These are phyloP conservation scores for Marasmius tenuissimus DNA, from an alignment of 1,284 basidiomycete species.

Conservation along the genomic window DNA sequence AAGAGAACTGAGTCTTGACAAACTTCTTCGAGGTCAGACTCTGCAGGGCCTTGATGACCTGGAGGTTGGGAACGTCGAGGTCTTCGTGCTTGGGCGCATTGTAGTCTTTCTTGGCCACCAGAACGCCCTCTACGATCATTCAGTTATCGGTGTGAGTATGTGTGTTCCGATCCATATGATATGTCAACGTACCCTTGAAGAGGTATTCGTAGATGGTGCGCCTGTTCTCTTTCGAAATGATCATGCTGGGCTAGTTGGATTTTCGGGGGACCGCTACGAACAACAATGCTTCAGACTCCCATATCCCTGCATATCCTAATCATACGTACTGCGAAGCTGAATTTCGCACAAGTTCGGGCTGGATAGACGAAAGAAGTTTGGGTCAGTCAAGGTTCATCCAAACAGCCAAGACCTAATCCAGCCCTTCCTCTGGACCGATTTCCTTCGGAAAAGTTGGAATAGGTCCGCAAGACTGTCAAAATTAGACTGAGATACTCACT, in stretches of 20 bases:
- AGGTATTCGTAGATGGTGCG: conserved; percentile 94
- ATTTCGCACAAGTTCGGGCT: conserved; percentile 41
- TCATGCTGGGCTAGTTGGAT: conserved; percentile 66
- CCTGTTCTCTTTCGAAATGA: conserved; percentile 83
- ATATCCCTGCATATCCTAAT: background rate
- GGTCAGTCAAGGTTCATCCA: conserved; percentile 32
- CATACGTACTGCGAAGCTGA: conserved; percentile 26
- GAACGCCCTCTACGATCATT: conserved; percentile 80
- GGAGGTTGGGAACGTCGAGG: conserved; percentile 94
- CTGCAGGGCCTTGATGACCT: conserved; percentile 99
- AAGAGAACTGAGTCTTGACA: conserved; percentile 98
- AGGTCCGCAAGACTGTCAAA: background rate
- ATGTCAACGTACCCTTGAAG: conserved; percentile 81
- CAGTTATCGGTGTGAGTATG: background rate
- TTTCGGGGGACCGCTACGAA: conserved; percentile 43
- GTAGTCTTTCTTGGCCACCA: conserved; percentile 99
- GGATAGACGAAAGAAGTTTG: conserved; percentile 16
- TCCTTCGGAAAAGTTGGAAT: conserved; percentile 3
- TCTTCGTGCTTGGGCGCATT: conserved; percentile 98
- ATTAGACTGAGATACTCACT: conserved; percentile 32
- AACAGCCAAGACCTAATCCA: conserved; percentile 34
- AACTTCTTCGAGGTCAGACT: conserved; percentile 93
- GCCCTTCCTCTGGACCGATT: conserved; percentile 28
- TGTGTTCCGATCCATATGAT: background rate
- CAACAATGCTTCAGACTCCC: background rate